A percentile compares a stretch with the other conserved stretches of the same genome.
Evolutionary conservation across 2,329 filamentous ascomycete genomes (phyloP).

Genomic region (Bisporella sp.): DNA sequence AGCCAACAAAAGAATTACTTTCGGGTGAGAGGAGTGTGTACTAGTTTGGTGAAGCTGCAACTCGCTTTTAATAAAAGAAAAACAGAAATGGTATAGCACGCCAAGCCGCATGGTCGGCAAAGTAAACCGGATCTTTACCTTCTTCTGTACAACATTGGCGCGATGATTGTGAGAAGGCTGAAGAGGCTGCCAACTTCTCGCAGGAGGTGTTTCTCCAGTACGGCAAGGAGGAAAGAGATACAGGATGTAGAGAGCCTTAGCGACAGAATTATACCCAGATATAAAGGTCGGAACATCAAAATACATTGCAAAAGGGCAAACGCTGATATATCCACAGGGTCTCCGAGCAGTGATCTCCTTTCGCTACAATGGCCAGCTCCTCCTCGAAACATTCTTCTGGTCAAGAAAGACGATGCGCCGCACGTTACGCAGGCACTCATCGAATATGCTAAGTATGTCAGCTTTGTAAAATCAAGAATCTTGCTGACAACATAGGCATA

Average conservation of each 20-base stretch:
- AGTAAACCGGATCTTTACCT: no score
- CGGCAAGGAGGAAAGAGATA: constrained; percentile 38
- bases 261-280: constrained; percentile 53
- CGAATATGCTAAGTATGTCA: constrained; percentile 29
- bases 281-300: constrained; percentile 39
- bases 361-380: constrained; percentile 61
- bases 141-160: background rate
- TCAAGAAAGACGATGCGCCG: constrained; percentile 55
- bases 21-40: no score
- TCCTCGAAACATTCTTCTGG: constrained; percentile 60
- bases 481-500: constrained; percentile 45
- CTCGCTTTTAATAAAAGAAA: no score
- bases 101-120: no score
- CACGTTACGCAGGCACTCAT: constrained; percentile 28
- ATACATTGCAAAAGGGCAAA: constrained; percentile 8
- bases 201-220: constrained; percentile 40
- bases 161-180: constrained; percentile 14
- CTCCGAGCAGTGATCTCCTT: constrained; percentile 50
- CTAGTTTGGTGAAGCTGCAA: no score
- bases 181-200: constrained; percentile 8
- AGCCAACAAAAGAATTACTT: no score
- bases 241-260: constrained; percentile 43
- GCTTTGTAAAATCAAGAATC: background rate
- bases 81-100: no score
- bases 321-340: constrained; percentile 44